Percentiles rank a stretch among this genome's conserved stretches.
These are phyloP conservation scores for Fomitopsis betulina DNA, from an alignment of 1,284 basidiomycete genomes.

Conservation along the genomic window DNA sequence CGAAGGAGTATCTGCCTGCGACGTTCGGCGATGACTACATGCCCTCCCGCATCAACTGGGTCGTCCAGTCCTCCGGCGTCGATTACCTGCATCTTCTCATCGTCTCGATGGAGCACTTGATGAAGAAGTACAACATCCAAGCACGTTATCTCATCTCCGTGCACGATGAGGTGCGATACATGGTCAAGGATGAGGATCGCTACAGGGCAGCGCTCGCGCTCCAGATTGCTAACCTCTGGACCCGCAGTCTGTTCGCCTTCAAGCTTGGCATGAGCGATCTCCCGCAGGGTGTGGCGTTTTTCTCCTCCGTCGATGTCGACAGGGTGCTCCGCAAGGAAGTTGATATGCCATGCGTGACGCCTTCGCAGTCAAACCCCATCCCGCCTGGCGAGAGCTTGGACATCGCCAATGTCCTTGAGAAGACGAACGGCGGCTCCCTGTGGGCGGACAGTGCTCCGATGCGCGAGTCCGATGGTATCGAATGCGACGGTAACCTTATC, in stretches of 20 bases:
- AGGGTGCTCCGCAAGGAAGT: conserved; percentile 92
- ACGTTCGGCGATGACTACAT: conserved; percentile 85
- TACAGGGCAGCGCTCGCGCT: conserved; percentile 91
- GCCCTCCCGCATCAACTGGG: conserved; percentile 98
- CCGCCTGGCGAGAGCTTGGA: conserved; percentile 83
- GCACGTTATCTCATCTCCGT: conserved; percentile 96
- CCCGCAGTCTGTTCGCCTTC: conserved; percentile 87
- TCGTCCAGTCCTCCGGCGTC: conserved; percentile 97
- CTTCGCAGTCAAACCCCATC: conserved; percentile 83
- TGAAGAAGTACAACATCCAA: conserved; percentile 76
- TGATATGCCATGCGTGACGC: conserved; percentile 93
- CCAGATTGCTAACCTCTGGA: conserved; percentile 97
- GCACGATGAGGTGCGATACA: conserved; percentile 95
- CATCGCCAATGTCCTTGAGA: conserved; percentile 63
- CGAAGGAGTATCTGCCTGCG: conserved; percentile 82
- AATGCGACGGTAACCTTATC: conserved; percentile 24
- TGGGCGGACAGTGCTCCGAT: conserved; percentile 53
- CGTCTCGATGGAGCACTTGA: conserved; percentile 91
- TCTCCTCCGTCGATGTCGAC: conserved; percentile 96
- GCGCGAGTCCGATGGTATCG: conserved; percentile 27
- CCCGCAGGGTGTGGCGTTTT: conserved; percentile 93
- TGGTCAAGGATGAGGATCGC: conserved; percentile 85
- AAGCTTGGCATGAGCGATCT: conserved; percentile 94
- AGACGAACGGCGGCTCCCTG: conserved; percentile 65
- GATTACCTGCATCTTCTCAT: conserved; percentile 98